These are phyloP conservation scores for Colletotrichum ledebouriae DNA, from an alignment of 2,329 filamentous ascomycete genomes.

Conservation along the genomic window DNA sequence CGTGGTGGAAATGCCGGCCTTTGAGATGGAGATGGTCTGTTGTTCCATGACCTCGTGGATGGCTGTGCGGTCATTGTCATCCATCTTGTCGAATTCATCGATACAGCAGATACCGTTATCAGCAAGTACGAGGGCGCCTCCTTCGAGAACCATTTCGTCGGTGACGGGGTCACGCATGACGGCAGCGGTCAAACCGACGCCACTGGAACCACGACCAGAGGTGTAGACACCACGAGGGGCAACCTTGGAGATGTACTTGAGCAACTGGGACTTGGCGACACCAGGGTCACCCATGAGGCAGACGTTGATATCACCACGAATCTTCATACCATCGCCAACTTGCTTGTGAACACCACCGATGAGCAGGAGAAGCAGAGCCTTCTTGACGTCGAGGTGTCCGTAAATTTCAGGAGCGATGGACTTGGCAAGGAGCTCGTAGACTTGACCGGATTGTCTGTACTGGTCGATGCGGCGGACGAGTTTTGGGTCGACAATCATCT, in stretches of 20 bases:
- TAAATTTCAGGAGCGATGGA: conserved; percentile 98
- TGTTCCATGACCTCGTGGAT: conserved; percentile 93
- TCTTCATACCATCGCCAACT: conserved; percentile 98
- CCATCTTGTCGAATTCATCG: conserved; percentile 92
- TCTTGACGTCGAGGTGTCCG: conserved; percentile 97
- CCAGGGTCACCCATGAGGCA: conserved; percentile 99
- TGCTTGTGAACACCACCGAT: conserved; percentile 97
- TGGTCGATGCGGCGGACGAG: conserved; percentile 88
- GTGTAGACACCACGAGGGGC: conserved; percentile 92
- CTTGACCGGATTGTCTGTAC: conserved; percentile 86
- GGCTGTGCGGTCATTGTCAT: conserved; percentile 84
- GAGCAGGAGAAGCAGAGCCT: conserved; percentile 92
- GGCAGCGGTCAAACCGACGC: conserved; percentile 84
- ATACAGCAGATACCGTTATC: conserved; percentile 90
- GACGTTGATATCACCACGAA: conserved; percentile 98
- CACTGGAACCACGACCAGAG: conserved; percentile 83
- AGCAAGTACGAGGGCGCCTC: conserved; percentile 82
- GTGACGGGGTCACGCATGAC: conserved; percentile 89
- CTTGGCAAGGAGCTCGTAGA: conserved; percentile 95
- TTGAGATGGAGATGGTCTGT: conserved; percentile 88
- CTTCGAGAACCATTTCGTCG: conserved; percentile 87
- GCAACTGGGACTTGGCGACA: conserved; percentile 98
- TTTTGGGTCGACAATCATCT: conserved; percentile 85
- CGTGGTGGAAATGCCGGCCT: conserved; percentile 78
- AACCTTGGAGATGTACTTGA: conserved; percentile 99